Evolutionary conservation across 148 eudicot genomes (phyloP), one percentile per base, ranked within the genome.

Genomic region (Simmondsia chinensis): DNA sequence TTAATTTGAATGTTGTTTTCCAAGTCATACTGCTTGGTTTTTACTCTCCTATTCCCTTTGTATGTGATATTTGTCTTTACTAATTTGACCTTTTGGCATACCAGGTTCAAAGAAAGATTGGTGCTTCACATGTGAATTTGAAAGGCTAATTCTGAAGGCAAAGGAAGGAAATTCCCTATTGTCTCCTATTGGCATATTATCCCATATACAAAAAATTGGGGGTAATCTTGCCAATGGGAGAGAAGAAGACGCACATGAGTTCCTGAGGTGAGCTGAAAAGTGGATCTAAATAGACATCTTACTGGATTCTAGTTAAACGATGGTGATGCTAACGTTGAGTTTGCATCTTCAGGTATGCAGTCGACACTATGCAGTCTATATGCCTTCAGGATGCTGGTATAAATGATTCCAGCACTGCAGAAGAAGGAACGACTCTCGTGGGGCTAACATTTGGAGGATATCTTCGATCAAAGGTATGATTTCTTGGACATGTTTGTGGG

Each of bases 191-290:
- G 35, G 63, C 33, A 76, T 87, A 54, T 43, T 87, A 17, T 82
- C 88, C 31, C 78, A 82, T 16, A 57, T 87, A 45, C 70, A 74
- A 42, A 74, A 61, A 48, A 76, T 66, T 9, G 84, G 93, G 36
- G 60, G 88, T 58, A 71, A 65, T 57, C 81, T 87, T 52, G 57
- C 80, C 8, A 63, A 60, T 65, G 94, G 96, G 33, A 70, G 73
- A 58, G 71, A 87, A 65, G 96, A 87, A 79, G 96, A 86, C 54
- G 96, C 96, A 5, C 96, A 86, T 60, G 96, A 87, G 60, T 87
- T 87, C 61, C 53, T 87, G 35, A 72, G 96, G 96, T 79, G 44
- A 54, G 52, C 18, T 58, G 19, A 20, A 41, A 10, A 42, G 16
- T 9, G 14, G 12, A 17, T 37, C 14, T 17, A 14, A 9, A n/a